Evolutionary conservation across 805 yeast genomes (phyloP).

Genomic region (Barnettozyma sucrosica): DNA sequence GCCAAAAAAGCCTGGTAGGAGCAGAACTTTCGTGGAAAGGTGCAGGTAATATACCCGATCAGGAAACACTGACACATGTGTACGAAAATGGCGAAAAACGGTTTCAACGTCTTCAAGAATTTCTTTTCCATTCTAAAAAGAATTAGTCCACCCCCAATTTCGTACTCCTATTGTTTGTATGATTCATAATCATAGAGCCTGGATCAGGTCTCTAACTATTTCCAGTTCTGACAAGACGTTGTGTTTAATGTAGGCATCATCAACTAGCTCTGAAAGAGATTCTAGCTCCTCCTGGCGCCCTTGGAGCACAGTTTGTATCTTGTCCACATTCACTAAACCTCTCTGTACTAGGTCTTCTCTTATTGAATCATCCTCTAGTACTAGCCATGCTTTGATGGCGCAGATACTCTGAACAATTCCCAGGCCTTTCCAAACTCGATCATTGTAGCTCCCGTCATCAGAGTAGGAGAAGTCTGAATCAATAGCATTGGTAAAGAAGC

Average conservation of each 20-base stretch:
- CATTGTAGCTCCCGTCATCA: slow-evolving; percentile 15
- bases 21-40: neutral
- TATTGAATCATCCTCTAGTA: slow-evolving; percentile 17
- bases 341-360: slow-evolving; percentile 6
- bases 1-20: neutral
- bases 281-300: slow-evolving; percentile 8
- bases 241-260: slow-evolving; percentile 1
- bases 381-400: slow-evolving; percentile 17
- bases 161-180: neutral
- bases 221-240: slow-evolving; percentile 7
- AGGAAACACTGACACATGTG: neutral
- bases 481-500: neutral
- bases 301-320: neutral
- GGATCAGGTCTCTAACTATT: slow-evolving; percentile 11
- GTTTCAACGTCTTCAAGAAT: neutral
- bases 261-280: slow-evolving; percentile 8
- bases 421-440: slow-evolving; percentile 17
- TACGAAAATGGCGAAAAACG: neutral
- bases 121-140: too few relatives aligned
- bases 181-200: neutral
- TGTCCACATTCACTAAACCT: slow-evolving; percentile 1
- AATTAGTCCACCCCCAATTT: too few relatives aligned
- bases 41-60: neutral
- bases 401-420: slow-evolving; percentile 15
- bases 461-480: slow-evolving; percentile 5